These are phyloP conservation scores for Rhipidocladum racemiflorum DNA, from an alignment of 176 grass and related monocot genomes.

Conservation along the genomic window DNA sequence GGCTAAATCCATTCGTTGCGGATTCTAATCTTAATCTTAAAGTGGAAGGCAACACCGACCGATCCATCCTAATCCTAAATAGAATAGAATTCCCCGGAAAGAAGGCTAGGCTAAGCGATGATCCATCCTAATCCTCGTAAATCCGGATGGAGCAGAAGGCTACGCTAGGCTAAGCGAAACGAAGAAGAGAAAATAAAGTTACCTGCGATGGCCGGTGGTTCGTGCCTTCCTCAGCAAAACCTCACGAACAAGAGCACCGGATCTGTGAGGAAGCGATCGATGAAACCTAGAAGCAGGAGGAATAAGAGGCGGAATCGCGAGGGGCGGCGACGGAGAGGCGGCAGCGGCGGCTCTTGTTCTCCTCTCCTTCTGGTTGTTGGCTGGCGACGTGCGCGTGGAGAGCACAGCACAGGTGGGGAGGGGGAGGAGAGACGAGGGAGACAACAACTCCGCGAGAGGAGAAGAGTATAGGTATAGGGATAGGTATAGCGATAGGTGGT, in stretches of 20 bases:
- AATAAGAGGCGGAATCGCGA: slow-evolving; percentile 1
- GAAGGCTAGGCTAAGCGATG: background rate
- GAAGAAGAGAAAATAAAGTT: background rate
- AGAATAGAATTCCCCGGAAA: background rate
- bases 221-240: too few species aligned
- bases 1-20: background rate
- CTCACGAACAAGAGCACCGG: too few species aligned
- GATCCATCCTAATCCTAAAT: background rate
- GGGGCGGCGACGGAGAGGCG: background rate
- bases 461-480: too few species aligned
- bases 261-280: too few species aligned
- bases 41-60: background rate
- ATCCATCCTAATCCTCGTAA: background rate
- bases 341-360: background rate
- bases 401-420: slow-evolving; percentile 6
- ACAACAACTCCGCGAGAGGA: background rate
- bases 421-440: background rate
- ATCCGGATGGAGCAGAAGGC: background rate
- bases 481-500: too few species aligned
- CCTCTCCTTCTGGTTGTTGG: background rate
- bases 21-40: background rate
- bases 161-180: background rate
- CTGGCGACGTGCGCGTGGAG: background rate
- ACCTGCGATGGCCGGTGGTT: too few species aligned
- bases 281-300: too few species aligned